Conservation (phyloP, 2,329 filamentous ascomycete genomes). For the Pseudogymnoascus sp. region DNA sequence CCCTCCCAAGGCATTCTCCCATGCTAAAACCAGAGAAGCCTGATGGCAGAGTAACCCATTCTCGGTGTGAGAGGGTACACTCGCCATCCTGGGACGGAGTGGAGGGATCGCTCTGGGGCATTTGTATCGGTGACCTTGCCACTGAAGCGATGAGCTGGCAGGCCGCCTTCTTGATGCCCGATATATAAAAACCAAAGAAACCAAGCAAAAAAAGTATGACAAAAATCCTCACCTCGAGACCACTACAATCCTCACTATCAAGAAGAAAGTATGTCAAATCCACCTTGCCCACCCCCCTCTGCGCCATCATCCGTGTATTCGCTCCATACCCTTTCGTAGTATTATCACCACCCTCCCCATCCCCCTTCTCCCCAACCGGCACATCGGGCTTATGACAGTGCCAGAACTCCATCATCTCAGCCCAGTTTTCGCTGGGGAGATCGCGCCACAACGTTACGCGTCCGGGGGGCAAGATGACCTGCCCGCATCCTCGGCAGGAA, state of each 20-base stretch:
- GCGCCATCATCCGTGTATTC: conserved; percentile 62
- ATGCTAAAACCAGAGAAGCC: conserved; percentile 25
- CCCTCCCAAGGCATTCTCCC: conserved; percentile 40
- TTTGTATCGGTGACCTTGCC: conserved; percentile 61
- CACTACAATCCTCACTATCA: conserved; percentile 54
- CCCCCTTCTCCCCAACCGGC: conserved; percentile 28
- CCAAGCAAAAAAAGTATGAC: conserved; percentile 11
- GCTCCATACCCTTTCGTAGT: conserved; percentile 75
- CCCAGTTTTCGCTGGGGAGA: conserved; percentile 93
- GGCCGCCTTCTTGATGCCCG: conserved; percentile 59
- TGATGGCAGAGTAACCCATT: conserved; percentile 34
- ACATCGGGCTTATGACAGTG: conserved; percentile 90
- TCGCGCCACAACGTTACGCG: conserved; percentile 69
- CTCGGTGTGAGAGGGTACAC: conserved; percentile 32
- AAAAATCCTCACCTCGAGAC: conserved; percentile 33
- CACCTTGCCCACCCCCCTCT: conserved; percentile 64
- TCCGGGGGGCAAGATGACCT: conserved; percentile 33
- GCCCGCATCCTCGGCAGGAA: conserved; percentile 37
- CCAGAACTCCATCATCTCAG: conserved; percentile 99
- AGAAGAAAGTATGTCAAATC: conserved; percentile 74
- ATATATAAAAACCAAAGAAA: conserved; percentile 14
- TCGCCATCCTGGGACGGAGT: conserved; percentile 22
- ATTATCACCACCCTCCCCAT: conserved; percentile 28
- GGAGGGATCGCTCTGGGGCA: conserved; percentile 49
- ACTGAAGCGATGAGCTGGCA: conserved; percentile 41